phyloP scores from a whole-genome alignment of 2,329 filamentous ascomycete species.

The Malbranchea cinnamomea region DNA sequence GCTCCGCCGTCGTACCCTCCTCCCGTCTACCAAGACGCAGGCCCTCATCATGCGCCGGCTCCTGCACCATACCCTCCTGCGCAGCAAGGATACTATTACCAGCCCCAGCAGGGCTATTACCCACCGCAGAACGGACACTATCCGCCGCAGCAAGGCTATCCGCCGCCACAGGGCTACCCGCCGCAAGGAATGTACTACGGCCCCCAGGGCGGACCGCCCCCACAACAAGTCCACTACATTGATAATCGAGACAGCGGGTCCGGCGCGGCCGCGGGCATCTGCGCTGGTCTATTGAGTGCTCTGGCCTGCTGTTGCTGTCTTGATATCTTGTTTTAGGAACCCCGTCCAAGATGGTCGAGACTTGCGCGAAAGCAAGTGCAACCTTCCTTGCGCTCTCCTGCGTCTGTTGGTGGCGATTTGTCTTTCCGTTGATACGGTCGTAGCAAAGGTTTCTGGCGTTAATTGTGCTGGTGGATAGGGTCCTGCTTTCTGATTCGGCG shows the following conservation, averaged over 20 bases:
- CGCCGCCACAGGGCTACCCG: slow-evolving; percentile 4
- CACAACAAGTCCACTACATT: slow-evolving; percentile 24
- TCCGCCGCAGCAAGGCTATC: not conserved
- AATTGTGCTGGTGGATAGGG: too few species aligned
- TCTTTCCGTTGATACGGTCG: too few species aligned
- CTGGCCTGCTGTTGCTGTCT: slow-evolving; percentile 37
- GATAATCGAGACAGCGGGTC: slow-evolving; percentile 18
- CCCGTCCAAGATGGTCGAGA: too few species aligned
- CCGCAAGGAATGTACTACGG: slow-evolving; percentile 23
- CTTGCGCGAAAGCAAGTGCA: too few species aligned
- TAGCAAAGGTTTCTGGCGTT: too few species aligned
- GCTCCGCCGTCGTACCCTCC: slow-evolving; percentile 25
- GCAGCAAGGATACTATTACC: too few species aligned
- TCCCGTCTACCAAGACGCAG: slow-evolving; percentile 19
- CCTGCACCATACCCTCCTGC: slow-evolving; percentile 10
- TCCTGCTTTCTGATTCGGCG: too few species aligned
- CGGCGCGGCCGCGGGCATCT: slow-evolving; percentile 23
- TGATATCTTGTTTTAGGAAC: slow-evolving; percentile 33
- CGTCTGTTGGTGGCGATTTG: too few species aligned
- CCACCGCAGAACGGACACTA: not conserved
- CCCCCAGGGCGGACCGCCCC: slow-evolving; percentile 22
- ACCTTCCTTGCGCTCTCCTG: too few species aligned
- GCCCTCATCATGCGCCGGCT: slow-evolving; percentile 12
- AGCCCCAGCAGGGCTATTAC: too few species aligned
- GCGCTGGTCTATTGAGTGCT: slow-evolving; percentile 33